Evolutionary conservation across 768 basidiomycete species (phyloP).

Genomic region (Galerina sulciceps): DNA sequence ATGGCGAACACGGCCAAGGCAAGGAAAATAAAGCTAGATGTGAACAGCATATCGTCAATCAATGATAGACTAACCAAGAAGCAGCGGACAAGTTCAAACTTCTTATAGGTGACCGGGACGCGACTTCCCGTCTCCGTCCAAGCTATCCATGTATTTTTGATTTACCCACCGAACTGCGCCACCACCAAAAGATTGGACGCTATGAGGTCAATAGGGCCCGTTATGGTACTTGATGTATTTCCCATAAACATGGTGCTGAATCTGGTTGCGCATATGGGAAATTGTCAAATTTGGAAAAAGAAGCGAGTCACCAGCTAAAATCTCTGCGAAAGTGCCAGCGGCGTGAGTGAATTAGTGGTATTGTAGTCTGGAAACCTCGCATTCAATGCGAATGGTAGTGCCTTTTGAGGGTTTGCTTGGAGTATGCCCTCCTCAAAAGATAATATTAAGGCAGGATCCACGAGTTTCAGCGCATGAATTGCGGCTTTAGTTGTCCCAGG

Average conservation of each 20-base stretch:
- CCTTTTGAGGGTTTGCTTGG: neutral
- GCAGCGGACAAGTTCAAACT: neutral
- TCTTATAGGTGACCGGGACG: neutral
- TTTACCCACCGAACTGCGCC: neutral
- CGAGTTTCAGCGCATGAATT: no score
- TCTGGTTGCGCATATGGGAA: neutral
- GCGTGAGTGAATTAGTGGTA: slow-evolving; percentile 1
- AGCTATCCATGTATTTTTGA: neutral
- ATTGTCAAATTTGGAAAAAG: neutral
- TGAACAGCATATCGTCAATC: slow-evolving; percentile 1
- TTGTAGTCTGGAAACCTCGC: neutral
- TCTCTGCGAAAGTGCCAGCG: no score
- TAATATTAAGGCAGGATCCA: no score
- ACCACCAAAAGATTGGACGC: neutral
- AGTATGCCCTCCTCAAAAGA: no score
- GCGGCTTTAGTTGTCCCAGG: no score
- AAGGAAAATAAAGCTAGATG: neutral
- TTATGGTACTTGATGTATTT: neutral
- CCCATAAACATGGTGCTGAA: neutral
- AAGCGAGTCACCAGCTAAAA: neutral
- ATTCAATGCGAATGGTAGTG: neutral
- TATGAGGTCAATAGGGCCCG: neutral
- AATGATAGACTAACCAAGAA: neutral
- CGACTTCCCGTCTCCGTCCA: neutral
- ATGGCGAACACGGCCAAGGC: slow-evolving; percentile 10